Conservation (phyloP, 257 asterid genomes). For the Ophiorrhiza pumila region DNA sequence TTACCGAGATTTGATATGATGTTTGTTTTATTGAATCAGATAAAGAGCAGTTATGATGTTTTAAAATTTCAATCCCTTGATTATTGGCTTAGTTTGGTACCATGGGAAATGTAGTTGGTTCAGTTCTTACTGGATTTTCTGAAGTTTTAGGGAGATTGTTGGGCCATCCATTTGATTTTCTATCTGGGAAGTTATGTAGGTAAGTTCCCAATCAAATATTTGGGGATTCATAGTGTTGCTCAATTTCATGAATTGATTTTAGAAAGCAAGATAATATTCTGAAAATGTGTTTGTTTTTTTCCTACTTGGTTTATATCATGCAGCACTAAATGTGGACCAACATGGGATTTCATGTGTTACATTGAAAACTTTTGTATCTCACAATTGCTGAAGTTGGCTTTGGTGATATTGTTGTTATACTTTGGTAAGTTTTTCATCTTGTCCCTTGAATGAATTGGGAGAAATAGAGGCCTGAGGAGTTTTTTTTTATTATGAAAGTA, state of each 20-base stretch:
- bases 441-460: not conserved
- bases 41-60: too few relatives aligned
- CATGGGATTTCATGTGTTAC: slow-evolving; percentile 72
- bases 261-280: not conserved
- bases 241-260: not conserved
- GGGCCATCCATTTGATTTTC: slow-evolving; percentile 81
- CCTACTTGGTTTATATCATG: not conserved
- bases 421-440: slow-evolving; percentile 38
- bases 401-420: slow-evolving; percentile 50
- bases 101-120: slow-evolving; percentile 62
- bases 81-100: too few relatives aligned
- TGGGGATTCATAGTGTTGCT: not conserved
- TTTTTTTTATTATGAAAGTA: not conserved
- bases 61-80: too few relatives aligned
- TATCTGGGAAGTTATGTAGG: slow-evolving; percentile 68
- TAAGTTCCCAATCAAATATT: slow-evolving; percentile 13
- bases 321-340: slow-evolving; percentile 56
- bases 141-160: slow-evolving; percentile 44
- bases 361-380: slow-evolving; percentile 64
- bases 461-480: not conserved
- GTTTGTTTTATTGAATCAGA: too few relatives aligned
- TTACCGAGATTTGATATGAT: too few relatives aligned
- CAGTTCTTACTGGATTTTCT: slow-evolving; percentile 48
- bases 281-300: not conserved
- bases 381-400: slow-evolving; percentile 50